Percentiles rank a stretch among this genome's conserved stretches.
These are phyloP conservation scores for Hypoxylon sp. DNA, from an alignment of 2,329 filamentous ascomycete genomes.

Conservation along the genomic window DNA sequence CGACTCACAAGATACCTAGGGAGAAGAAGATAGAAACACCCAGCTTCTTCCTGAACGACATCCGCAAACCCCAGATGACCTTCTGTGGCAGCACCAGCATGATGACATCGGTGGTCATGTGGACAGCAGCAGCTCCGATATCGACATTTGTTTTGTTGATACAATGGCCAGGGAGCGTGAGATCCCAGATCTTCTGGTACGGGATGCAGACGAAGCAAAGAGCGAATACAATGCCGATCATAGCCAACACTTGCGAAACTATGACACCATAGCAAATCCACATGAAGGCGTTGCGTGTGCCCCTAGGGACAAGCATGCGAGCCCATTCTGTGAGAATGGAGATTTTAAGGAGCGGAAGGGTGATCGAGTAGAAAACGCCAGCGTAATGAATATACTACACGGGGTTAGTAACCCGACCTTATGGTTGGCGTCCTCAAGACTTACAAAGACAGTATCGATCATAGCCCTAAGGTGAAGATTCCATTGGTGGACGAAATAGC, in stretches of 20 bases:
- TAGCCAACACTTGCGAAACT: constrained; percentile 39
- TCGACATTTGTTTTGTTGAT: constrained; percentile 40
- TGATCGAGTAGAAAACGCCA: constrained; percentile 52
- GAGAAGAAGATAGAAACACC: constrained; percentile 52
- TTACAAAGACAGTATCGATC: constrained; percentile 47
- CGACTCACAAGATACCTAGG: constrained; percentile 48
- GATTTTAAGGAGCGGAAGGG: constrained; percentile 56
- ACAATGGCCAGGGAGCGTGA: constrained; percentile 44
- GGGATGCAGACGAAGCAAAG: constrained; percentile 47
- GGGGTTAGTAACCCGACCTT: neutral
- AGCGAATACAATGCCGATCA: constrained; percentile 38
- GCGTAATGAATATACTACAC: constrained; percentile 49
- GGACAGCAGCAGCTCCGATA: constrained; percentile 42
- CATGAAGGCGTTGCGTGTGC: constrained; percentile 47
- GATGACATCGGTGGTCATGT: constrained; percentile 47
- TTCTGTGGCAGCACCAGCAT: constrained; percentile 51
- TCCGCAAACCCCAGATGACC: constrained; percentile 51
- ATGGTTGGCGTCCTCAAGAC: constrained; percentile 18
- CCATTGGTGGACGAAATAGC: constrained; percentile 56
- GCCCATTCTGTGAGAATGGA: constrained; percentile 60
- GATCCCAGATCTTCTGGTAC: constrained; percentile 47
- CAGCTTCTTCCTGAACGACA: constrained; percentile 50
- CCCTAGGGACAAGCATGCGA: constrained; percentile 46
- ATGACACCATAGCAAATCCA: constrained; percentile 44
- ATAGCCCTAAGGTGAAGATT: constrained; percentile 50